phyloP scores from a whole-genome alignment of 495 filamentous ascomycete species.

The Aspergillus mulundensis region DNA sequence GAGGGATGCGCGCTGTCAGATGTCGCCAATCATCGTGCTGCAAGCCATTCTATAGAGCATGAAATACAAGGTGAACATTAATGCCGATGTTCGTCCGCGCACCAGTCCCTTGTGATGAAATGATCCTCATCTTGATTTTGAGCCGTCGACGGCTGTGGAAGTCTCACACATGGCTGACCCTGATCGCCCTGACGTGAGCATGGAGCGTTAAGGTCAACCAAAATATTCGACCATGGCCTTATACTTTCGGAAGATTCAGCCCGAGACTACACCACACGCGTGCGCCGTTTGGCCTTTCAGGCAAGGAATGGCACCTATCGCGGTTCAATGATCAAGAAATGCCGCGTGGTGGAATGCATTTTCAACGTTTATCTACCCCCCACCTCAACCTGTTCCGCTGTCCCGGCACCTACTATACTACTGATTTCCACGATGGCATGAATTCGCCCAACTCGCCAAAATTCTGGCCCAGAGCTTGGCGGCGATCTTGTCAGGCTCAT shows the following conservation, averaged over 20 bases:
- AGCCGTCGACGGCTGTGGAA: not conserved
- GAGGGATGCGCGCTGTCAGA: not conserved
- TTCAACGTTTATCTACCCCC: not conserved
- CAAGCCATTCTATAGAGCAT: too few relatives aligned
- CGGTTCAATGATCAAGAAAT: not conserved
- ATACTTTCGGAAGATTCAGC: not conserved
- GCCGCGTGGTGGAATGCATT: not conserved
- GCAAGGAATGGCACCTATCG: too few relatives aligned
- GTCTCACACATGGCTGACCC: not conserved
- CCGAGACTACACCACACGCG: not conserved
- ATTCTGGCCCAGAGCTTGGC: not conserved
- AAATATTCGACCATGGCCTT: not conserved
- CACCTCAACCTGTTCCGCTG: not conserved
- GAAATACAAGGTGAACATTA: too few relatives aligned
- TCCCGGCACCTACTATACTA: not conserved
- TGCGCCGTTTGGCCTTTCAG: not conserved
- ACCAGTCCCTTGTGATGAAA: too few relatives aligned
- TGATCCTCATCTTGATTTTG: not conserved
- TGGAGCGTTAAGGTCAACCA: too few relatives aligned
- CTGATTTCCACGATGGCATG: too few relatives aligned
- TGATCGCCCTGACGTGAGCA: not conserved
- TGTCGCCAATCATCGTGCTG: not conserved
- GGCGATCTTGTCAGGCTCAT: not conserved
- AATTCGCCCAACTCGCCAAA: not conserved
- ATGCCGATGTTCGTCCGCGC: too few relatives aligned